These are phyloP conservation scores for Euclidium syriacum DNA, from an alignment of 345 rosid genomes.

Conservation along the genomic window DNA sequence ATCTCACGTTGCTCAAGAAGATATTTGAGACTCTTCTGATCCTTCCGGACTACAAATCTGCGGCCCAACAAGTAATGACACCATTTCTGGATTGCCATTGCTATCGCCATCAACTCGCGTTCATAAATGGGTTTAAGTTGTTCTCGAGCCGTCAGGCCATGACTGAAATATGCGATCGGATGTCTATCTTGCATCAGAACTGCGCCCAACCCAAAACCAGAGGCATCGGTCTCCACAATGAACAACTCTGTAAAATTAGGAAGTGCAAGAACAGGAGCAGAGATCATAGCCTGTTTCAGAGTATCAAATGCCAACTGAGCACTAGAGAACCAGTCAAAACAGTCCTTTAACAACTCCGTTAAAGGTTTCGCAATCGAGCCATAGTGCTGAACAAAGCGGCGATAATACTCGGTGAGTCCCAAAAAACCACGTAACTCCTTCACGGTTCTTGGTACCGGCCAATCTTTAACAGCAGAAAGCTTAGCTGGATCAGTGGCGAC, in stretches of 20 bases:
- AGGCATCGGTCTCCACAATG: neutral
- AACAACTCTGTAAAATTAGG: neutral
- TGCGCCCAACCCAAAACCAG: neutral
- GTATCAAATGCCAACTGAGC: neutral
- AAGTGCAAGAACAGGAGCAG: neutral
- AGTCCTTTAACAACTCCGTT: neutral
- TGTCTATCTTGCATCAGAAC: neutral
- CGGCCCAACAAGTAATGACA: too few species aligned
- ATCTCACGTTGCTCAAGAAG: too few species aligned
- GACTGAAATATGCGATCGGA: neutral
- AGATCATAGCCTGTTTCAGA: neutral
- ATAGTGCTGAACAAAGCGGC: neutral
- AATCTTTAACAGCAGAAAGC: neutral
- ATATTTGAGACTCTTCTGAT: too few species aligned
- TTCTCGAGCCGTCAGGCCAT: neutral
- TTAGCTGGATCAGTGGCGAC: neutral
- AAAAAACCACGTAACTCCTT: neutral
- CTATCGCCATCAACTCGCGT: too few species aligned
- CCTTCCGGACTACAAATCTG: too few species aligned
- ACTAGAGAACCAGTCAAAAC: neutral
- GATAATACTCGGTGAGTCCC: neutral
- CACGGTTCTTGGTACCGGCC: neutral
- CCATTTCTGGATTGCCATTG: too few species aligned
- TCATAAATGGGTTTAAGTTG: neutral
- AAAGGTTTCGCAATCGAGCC: neutral